phyloP scores from a whole-genome alignment of 1,139 yeast genomes.

The Debaryomyces fabryi region DNA sequence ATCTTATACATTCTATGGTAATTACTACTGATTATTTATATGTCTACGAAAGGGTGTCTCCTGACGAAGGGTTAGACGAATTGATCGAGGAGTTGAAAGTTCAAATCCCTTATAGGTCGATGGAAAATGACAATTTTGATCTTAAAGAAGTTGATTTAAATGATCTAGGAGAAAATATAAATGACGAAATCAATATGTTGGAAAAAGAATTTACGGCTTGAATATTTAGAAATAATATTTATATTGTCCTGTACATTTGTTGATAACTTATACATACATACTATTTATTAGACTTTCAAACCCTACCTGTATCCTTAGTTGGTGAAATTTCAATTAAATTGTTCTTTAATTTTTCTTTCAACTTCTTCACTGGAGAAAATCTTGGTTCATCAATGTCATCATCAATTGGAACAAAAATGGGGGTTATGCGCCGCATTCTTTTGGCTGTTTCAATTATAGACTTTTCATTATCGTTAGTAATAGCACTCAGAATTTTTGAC shows the following conservation, averaged over 20 bases:
- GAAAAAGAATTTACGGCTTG: constrained; percentile 11
- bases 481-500: background rate
- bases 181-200: constrained; percentile 20
- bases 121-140: background rate
- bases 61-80: constrained; percentile 1
- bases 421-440: constrained; percentile 37
- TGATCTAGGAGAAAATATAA: constrained; percentile 17
- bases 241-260: background rate
- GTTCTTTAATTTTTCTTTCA: constrained; percentile 26
- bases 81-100: background rate
- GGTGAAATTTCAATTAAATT: constrained; percentile 8
- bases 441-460: constrained; percentile 42
- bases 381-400: constrained; percentile 31
- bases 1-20: constrained; percentile 26
- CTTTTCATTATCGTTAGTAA: constrained; percentile 19
- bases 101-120: background rate
- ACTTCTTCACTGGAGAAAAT: constrained; percentile 36
- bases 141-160: constrained; percentile 14
- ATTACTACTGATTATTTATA: constrained; percentile 29
- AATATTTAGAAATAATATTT: background rate
- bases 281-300: background rate
- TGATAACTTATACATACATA: background rate
- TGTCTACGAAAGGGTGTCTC: constrained; percentile 30
- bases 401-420: constrained; percentile 41
- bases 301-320: background rate